Evolutionary conservation across 2,329 filamentous ascomycete species (phyloP), one percentile per base, ranked within the genome.

Genomic region (Aspergillus glaucus): DNA sequence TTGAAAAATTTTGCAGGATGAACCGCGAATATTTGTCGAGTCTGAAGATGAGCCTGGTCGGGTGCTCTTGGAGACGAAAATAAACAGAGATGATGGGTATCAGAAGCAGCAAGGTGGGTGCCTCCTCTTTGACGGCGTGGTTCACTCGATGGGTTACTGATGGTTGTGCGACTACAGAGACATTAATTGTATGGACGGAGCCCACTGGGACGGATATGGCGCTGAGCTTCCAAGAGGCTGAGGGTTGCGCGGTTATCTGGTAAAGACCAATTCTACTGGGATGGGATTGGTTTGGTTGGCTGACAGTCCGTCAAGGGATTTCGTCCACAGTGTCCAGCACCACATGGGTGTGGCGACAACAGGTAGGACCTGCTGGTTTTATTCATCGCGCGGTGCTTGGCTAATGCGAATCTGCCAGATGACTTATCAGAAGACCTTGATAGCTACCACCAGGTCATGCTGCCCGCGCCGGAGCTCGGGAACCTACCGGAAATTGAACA

Each of bases 161-260:
- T 50, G 43, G 49, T 52, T 56, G 52, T 55, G 55, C 63, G 55
- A 52, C 47, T 56, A 47, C 69, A 94, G 92, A 97, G 69, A 98
- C 93, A 3, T 81, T 98, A 52, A 97, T 98, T 54, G 91, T 98
- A 52, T 98, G 93, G 93, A 96, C 92, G 36, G 93, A 97, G 66
- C 81, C 84, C 51, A 93, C 85, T 72, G 87, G 87, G 50, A 84
- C 91, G 48, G 93, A 98, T 66, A 97, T 98, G 93, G 93, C 93
- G 40, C 79, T 98, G 55, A 96, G 91, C 67, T 98, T 98, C 64
- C 93, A 98, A 69, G 93, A 98, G 73, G 86, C 91, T 2, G 93
- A 97, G 58, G 93, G 92, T 42, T 98, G 93, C 70, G 82, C 87
- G 17, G 78, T 84, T 54, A 95, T 98, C 68, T 98, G 93, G 93